Conservation (phyloP, 2,329 filamentous ascomycete genomes). For the Didymella lethalis region DNA sequence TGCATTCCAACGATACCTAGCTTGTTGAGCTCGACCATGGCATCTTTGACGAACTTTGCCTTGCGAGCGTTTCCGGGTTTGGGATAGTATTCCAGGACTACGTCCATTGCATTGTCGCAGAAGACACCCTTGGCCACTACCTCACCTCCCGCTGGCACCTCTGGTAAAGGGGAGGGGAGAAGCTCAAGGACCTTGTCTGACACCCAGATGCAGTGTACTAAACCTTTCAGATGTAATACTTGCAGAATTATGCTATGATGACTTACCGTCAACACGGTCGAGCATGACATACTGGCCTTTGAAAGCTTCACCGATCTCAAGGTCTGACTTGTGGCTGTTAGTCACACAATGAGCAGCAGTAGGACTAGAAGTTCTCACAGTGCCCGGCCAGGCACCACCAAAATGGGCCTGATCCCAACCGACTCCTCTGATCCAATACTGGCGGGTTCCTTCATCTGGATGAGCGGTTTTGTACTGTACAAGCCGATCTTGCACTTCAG, state of each 20-base stretch:
- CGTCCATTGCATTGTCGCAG: slow-evolving; percentile 76
- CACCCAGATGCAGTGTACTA: slow-evolving; percentile 72
- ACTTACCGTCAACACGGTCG: slow-evolving; percentile 67
- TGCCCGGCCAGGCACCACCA: slow-evolving; percentile 67
- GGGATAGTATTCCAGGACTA: slow-evolving; percentile 66
- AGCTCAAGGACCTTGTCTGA: slow-evolving; percentile 69
- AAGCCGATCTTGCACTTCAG: slow-evolving; percentile 63
- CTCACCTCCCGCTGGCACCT: slow-evolving; percentile 67
- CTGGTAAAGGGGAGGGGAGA: slow-evolving; percentile 59
- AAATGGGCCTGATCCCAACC: slow-evolving; percentile 76
- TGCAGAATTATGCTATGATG: background rate
- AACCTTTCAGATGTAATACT: background rate
- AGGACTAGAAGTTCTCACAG: background rate
- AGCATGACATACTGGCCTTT: slow-evolving; percentile 70
- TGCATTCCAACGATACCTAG: slow-evolving; percentile 74
- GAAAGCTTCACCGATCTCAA: slow-evolving; percentile 63
- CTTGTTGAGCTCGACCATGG: slow-evolving; percentile 69
- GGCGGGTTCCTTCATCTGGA: slow-evolving; percentile 60
- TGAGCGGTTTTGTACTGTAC: slow-evolving; percentile 60
- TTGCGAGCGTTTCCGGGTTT: slow-evolving; percentile 63
- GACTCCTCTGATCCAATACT: slow-evolving; percentile 70
- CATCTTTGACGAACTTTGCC: slow-evolving; percentile 63
- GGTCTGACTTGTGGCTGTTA: slow-evolving; percentile 58
- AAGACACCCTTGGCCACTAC: slow-evolving; percentile 73
- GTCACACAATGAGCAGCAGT: background rate